Evolutionary conservation across 768 basidiomycete genomes (phyloP), one percentile per base, ranked within the genome.

Genomic region (Russula sp.): DNA sequence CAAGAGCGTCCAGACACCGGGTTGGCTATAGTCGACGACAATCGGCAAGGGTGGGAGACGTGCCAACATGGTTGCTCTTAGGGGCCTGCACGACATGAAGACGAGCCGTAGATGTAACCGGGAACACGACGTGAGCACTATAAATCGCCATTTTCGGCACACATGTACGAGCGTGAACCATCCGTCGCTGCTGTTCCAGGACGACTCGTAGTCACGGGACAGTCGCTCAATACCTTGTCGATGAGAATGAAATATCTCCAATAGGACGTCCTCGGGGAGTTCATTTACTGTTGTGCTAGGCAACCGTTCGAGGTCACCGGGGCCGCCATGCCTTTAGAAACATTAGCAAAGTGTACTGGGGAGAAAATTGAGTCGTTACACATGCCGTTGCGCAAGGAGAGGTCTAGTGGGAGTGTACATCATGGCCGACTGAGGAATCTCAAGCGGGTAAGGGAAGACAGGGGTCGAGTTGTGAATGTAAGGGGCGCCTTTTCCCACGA

Each of bases 161-260:
- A 59, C 58, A 59, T 59, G 58, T 18, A 32, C 40, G 27, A 59
- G 58, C n/a, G 31, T 59, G 58, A 50, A 52, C 58, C 58, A 59
- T 4, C 58, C 58, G 7, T 34, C 1, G 32, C 10, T 52, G 22
- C 58, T n/a, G 31, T 52, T 42, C 58, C 58, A 52, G 11, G 9
- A 1, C 4, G 5, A 34, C 18, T 44, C 39, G n/a, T 42, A 35
- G 18, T 47, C 20, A 9, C 2, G 1, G 22, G 2, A 6, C 4
- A n/a, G 14, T n/a, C 5, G 35, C 6, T 31, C 7, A 2, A 47
- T 6, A 5, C 6, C 6, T 31, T 49, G 39, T 34, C 58, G 31
- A 48, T 44, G 40, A 1, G 20, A 18, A 2, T 58, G 45, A 14
- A 57, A 57, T 49, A 57, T 39, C 16, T 39, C 57, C 34, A 57